A percentile compares a stretch with the other conserved stretches of the same genome.
These are phyloP conservation scores for Erigeron philadelphicus DNA, from an alignment of 140 eudicot species.

Conservation along the genomic window DNA sequence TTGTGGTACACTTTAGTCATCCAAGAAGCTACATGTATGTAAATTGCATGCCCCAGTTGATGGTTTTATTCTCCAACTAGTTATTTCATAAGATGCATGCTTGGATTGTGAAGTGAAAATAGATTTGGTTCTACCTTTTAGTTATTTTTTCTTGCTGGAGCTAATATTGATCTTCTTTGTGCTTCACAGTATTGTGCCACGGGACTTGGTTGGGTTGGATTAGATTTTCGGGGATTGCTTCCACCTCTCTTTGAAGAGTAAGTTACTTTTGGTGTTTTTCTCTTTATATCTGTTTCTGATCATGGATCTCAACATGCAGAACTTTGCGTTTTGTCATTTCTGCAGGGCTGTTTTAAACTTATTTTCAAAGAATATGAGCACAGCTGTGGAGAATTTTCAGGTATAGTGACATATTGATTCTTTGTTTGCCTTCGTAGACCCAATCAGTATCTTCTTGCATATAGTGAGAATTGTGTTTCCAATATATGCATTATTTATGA, in stretches of 20 bases:
- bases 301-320: slow-evolving; percentile 17
- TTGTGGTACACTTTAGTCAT: neutral
- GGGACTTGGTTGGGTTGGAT: slow-evolving; percentile 99
- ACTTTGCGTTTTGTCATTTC: slow-evolving; percentile 15
- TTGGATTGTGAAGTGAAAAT: slow-evolving; percentile 11
- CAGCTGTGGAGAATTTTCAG: slow-evolving; percentile 98
- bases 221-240: slow-evolving; percentile 94
- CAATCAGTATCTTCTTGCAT: neutral
- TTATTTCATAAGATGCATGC: neutral
- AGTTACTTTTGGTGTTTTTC: neutral
- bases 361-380: slow-evolving; percentile 72
- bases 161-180: slow-evolving; percentile 19
- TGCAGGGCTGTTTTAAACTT: slow-evolving; percentile 87
- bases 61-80: neutral
- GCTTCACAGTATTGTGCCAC: slow-evolving; percentile 78
- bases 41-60: slow-evolving; percentile 1
- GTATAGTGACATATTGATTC: slow-evolving; percentile 29
- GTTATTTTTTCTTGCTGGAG: neutral
- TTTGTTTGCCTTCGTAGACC: slow-evolving; percentile 3
- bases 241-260: slow-evolving; percentile 99
- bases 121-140: neutral
- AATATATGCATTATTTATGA: slow-evolving; percentile 14
- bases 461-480: slow-evolving; percentile 1
- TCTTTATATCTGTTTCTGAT: neutral
- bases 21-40: neutral